Base-by-base conservation (phyloP, 2,329 filamentous ascomycete species). In the Alternaria triticimaculans region DNA sequence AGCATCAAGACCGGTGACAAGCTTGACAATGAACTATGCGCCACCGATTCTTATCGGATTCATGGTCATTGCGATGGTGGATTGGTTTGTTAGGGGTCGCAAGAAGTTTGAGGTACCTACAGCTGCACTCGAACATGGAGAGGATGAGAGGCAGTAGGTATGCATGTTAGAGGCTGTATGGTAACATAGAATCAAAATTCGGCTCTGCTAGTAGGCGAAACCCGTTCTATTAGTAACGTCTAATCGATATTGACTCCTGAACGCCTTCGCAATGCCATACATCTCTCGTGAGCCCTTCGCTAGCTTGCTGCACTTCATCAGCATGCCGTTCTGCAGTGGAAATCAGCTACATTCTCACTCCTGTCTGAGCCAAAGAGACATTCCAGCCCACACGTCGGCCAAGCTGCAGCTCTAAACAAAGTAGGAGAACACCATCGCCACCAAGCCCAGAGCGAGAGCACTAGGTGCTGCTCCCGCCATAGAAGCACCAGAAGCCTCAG, bases 1-100 rank as follows among this genome's bases (percentile, higher is more conserved):
- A 20, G 50, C 58, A 6, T 44, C 41, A 2, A 51, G 33, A 15
- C 66, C 68, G 8, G 66, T 70, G 7, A 72, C 65, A 15, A 58
- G 20, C 21, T 21, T 65, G 28, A 70, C 45, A 18, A 68, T 72
- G 54, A 74, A 74, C 49, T 74, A 70, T 55, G 63, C 64, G 2
- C 57, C 54, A 0, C 63, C 58, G 2, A 62, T 72, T 8, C 51
- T 72, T 12, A 11, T 64, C 1, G 66, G 51, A 3, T 64, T 62
- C 10, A 37, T 72, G 9, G 6, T 69, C 3, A 11, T 72, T n/a
- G 65, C 60, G 9, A 56, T 71, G 33, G 25, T 53, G 20, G 71
- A 69, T 54, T 72, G 66, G 69, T 66, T 68, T 23, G 56, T 51
- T 2, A 54, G 46, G n/a, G 70, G 70, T 9, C 43, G 56, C 9